Conservation (phyloP, 805 yeast species). For the Cyberlindnera samutprakarnensis region DNA sequence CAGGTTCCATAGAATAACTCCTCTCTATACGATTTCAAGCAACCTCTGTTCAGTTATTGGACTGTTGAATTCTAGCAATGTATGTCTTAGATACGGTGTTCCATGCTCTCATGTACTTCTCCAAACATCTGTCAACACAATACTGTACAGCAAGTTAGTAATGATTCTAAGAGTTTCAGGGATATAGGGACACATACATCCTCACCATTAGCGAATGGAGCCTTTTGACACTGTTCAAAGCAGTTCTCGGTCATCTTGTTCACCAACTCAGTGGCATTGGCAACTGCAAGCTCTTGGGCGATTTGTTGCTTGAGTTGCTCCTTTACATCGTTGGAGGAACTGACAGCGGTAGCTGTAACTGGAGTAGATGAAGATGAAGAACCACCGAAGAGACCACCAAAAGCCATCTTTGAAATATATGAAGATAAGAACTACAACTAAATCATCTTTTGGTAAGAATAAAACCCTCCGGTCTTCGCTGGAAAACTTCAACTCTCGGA, state of each 20-base stretch:
- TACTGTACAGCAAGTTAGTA: not conserved
- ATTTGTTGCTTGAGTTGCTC: slow-evolving; percentile 58
- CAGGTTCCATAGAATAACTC: slow-evolving; percentile 1
- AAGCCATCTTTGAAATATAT: slow-evolving; percentile 18
- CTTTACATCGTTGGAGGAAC: not conserved
- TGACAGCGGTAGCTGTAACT: slow-evolving; percentile 17
- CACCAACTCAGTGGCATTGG: slow-evolving; percentile 82
- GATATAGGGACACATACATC: slow-evolving; percentile 29
- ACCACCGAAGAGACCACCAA: slow-evolving; percentile 24
- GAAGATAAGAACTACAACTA: no score
- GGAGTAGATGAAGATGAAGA: slow-evolving; percentile 15
- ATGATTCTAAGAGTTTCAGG: no score
- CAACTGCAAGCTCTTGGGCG: slow-evolving; percentile 80
- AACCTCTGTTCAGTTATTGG: slow-evolving; percentile 6
- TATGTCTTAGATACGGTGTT: slow-evolving; percentile 73
- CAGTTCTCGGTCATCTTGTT: slow-evolving; percentile 83
- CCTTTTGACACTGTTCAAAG: slow-evolving; percentile 65
- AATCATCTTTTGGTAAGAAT: no score
- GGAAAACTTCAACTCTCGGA: no score
- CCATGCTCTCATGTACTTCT: slow-evolving; percentile 90
- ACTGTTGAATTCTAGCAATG: slow-evolving; percentile 64
- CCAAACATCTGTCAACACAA: slow-evolving; percentile 73
- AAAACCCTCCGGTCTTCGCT: no score
- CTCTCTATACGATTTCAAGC: not conserved
- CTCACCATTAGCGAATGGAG: slow-evolving; percentile 54